Evolutionary conservation across 2,329 filamentous ascomycete species (phyloP).

Genomic region (Emmonsia crescens): DNA sequence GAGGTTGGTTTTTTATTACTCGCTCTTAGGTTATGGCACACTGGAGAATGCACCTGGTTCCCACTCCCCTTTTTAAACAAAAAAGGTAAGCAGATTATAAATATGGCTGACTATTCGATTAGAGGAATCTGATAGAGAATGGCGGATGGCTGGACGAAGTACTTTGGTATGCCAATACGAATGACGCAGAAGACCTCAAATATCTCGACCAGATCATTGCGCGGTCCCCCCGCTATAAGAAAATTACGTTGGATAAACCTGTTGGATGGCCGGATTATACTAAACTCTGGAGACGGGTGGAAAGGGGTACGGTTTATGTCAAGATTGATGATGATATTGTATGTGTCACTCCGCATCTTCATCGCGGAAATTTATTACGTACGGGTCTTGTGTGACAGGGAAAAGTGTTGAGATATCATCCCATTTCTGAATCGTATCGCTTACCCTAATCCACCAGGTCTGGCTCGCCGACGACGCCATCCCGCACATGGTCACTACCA

Average conservation of each 20-base stretch:
- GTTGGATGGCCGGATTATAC: constrained; percentile 8
- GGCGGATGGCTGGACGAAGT: constrained; percentile 35
- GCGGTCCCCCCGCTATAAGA: constrained; percentile 13
- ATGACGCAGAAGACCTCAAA: constrained; percentile 24
- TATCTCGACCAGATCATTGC: constrained; percentile 26
- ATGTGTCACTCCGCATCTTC: not conserved
- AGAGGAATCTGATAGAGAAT: constrained; percentile 29
- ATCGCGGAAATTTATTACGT: not conserved
- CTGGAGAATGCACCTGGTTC: not conserved
- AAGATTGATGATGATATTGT: constrained; percentile 37
- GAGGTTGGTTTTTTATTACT: constrained; percentile 3
- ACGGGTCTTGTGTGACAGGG: not conserved
- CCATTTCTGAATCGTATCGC: not conserved
- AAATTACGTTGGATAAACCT: constrained; percentile 6
- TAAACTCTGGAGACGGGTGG: constrained; percentile 8
- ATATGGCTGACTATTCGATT: not conserved
- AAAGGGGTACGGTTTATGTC: constrained; percentile 14
- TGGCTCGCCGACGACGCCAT: constrained; percentile 39
- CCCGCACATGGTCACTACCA: constrained; percentile 43
- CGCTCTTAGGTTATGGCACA: not conserved
- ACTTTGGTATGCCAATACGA: constrained; percentile 32
- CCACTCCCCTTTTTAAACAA: not conserved
- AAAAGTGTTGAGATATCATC: not conserved
- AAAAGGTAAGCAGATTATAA: not conserved
- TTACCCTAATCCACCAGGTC: not conserved